These are phyloP conservation scores for Cladophialophora yegresii DNA, from an alignment of 2,329 filamentous ascomycete species.

Conservation along the genomic window DNA sequence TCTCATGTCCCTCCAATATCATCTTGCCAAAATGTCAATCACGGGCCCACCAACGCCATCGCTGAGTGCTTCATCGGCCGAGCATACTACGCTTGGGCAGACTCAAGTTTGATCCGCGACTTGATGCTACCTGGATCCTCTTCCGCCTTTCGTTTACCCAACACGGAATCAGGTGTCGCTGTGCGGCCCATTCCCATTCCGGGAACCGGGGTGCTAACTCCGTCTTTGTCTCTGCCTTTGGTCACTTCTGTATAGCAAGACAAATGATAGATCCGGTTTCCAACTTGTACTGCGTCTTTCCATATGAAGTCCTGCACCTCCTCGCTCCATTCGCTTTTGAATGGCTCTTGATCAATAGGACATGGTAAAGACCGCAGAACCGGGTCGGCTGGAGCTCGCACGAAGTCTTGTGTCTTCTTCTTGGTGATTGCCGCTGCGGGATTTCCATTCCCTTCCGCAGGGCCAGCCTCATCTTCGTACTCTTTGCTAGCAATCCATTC, in stretches of 20 bases:
- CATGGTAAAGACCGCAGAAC: conserved; percentile 75
- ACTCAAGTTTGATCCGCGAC: conserved; percentile 40
- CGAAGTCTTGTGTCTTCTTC: conserved; percentile 67
- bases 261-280: conserved; percentile 80
- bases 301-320: conserved; percentile 96
- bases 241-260: conserved; percentile 84
- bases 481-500: conserved; percentile 91
- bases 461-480: conserved; percentile 64
- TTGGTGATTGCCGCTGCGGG: conserved; percentile 43
- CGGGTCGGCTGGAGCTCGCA: conserved; percentile 79
- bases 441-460: conserved; percentile 46
- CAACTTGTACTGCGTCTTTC: conserved; percentile 81
- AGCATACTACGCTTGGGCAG: conserved; percentile 11
- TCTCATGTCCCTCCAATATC: not conserved
- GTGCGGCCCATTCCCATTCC: conserved; percentile 41
- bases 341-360: conserved; percentile 93
- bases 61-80: not conserved
- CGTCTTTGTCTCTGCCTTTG: conserved; percentile 55
- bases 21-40: not conserved
- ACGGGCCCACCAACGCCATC: conserved; percentile 11
- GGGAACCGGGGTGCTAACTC: conserved; percentile 44
- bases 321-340: conserved; percentile 88
- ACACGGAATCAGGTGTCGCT: conserved; percentile 63
- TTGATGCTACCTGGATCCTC: conserved; percentile 29
- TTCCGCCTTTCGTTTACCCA: conserved; percentile 76